phyloP scores from a whole-genome alignment of 345 rosid species.

The Anastatica hierochuntica region DNA sequence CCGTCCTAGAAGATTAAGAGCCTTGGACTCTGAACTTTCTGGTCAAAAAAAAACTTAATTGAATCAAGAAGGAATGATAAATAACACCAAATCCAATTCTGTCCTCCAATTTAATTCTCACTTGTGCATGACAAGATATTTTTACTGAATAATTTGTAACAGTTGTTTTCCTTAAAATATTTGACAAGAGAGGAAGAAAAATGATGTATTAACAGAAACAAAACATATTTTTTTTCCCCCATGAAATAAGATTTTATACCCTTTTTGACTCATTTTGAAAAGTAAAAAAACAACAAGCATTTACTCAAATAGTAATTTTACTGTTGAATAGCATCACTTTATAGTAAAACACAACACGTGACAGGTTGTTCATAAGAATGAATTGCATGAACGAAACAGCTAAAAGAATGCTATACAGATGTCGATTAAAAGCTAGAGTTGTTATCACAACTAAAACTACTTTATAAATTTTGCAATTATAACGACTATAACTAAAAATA shows the following conservation, averaged over 20 bases:
- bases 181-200: too few relatives aligned
- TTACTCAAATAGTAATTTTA: neutral
- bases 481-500: too few relatives aligned
- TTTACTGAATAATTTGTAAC: too few relatives aligned
- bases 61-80: too few relatives aligned
- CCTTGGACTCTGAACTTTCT: too few relatives aligned
- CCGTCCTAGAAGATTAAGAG: too few relatives aligned
- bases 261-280: slow-evolving; percentile 9
- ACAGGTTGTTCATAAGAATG: slow-evolving; percentile 24
- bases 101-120: too few relatives aligned
- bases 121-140: too few relatives aligned
- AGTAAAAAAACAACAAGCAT: neutral
- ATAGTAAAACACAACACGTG: slow-evolving; percentile 18
- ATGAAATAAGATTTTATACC: neutral
- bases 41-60: too few relatives aligned
- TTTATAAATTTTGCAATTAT: too few relatives aligned
- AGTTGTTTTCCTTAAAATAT: too few relatives aligned
- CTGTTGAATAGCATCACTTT: slow-evolving; percentile 5
- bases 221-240: neutral
- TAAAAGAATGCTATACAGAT: neutral
- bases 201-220: neutral
- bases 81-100: too few relatives aligned
- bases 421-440: slow-evolving; percentile 13
- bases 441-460: neutral
- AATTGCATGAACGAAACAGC: slow-evolving; percentile 20